phyloP scores from a whole-genome alignment of 192 early-diverging fungal species.

The Rhizoclosmatium sp. region DNA sequence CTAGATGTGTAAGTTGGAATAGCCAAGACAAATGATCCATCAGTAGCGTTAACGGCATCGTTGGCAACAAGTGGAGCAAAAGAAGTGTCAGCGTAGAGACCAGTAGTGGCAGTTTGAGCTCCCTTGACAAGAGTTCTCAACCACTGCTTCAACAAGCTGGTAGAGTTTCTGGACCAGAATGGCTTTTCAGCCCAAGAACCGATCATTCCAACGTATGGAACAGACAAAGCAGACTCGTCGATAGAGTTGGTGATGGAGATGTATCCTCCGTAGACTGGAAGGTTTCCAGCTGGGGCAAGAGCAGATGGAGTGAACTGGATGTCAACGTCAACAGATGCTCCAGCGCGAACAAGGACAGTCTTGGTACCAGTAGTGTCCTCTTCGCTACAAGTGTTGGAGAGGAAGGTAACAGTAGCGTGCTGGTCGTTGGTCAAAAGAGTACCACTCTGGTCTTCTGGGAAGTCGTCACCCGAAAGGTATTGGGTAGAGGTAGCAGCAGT shows the following conservation, averaged over 20 bases:
- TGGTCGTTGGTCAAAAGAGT: slow-evolving; percentile 32
- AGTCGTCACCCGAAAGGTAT: slow-evolving; percentile 39
- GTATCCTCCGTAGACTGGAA: slow-evolving; percentile 14
- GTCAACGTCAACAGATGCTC: not conserved
- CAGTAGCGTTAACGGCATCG: not conserved
- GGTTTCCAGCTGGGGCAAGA: not conserved
- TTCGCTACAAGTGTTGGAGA: not conserved
- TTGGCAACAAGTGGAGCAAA: not conserved
- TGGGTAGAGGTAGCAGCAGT: slow-evolving; percentile 33
- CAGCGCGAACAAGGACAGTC: slow-evolving; percentile 8
- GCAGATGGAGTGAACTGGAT: not conserved
- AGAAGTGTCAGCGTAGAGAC: not conserved
- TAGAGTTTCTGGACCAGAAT: slow-evolving; percentile 23
- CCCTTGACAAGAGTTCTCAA: not conserved
- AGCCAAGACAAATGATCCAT: not conserved
- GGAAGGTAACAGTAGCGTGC: slow-evolving; percentile 14
- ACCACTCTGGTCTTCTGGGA: slow-evolving; percentile 7
- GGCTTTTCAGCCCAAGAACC: slow-evolving; percentile 1
- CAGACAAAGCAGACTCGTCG: not conserved
- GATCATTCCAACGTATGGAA: slow-evolving; percentile 27
- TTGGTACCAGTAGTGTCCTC: not conserved
- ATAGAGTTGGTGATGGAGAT: not conserved
- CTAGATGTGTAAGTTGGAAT: not conserved
- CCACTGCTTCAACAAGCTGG: not conserved
- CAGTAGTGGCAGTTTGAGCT: not conserved